These are phyloP conservation scores for Xylona heveae DNA, from an alignment of 495 filamentous ascomycete species.

Conservation along the genomic window DNA sequence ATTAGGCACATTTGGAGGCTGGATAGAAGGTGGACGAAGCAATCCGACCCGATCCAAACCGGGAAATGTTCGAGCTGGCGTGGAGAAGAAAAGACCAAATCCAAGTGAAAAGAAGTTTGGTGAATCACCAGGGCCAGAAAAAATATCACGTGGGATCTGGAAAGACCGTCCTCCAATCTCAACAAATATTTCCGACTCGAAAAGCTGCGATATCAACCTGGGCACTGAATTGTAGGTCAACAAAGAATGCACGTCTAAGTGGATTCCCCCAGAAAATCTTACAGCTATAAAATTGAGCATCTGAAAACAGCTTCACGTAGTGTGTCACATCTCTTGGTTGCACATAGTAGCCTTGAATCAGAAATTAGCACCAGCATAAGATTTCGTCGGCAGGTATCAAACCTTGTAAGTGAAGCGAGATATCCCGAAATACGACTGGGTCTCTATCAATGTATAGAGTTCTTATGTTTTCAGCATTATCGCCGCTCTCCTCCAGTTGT, in stretches of 20 bases:
- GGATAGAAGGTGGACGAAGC: conserved; percentile 75
- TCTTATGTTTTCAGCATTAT: conserved; percentile 31
- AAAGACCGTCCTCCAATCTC: conserved; percentile 72
- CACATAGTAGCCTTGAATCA: conserved; percentile 51
- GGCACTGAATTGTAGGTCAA: conserved; percentile 33
- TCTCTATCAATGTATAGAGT: conserved; percentile 94
- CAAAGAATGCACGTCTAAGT: conserved; percentile 5
- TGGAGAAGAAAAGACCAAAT: conserved; percentile 73
- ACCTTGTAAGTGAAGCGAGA: conserved; percentile 79
- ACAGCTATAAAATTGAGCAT: conserved; percentile 90
- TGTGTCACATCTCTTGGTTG: conserved; percentile 61
- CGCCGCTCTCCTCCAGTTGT: conserved; percentile 43
- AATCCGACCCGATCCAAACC: conserved; percentile 60
- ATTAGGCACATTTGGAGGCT: conserved; percentile 61
- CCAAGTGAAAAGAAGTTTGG: conserved; percentile 94
- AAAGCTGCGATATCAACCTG: conserved; percentile 80
- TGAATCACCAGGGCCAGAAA: conserved; percentile 58
- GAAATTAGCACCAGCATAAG: background rate
- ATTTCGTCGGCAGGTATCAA: conserved; percentile 3
- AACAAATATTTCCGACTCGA: conserved; percentile 80
- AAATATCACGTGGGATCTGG: conserved; percentile 74
- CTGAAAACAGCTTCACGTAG: conserved; percentile 82
- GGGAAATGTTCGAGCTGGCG: conserved; percentile 62
- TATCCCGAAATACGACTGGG: conserved; percentile 73
- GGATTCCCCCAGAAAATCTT: conserved; percentile 9